Evolutionary conservation across 495 filamentous ascomycete species (phyloP), one percentile per base, ranked within the genome.

Genomic region (Talaromyces proteolyticus): DNA sequence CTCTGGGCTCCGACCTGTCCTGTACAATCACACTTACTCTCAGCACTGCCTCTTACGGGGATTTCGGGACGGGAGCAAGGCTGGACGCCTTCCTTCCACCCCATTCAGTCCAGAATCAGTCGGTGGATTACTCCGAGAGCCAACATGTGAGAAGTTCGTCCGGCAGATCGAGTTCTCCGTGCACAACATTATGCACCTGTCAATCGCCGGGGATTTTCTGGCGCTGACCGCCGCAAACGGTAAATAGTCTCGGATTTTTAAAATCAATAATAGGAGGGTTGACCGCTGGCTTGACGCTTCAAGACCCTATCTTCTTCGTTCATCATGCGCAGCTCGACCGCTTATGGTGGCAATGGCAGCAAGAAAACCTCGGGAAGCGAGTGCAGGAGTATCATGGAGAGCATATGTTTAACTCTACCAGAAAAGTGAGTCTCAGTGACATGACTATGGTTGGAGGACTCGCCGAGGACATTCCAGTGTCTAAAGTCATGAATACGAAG

Each of bases 271-370:
- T 29, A 7, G 16, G 3, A 6, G n/a, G n/a, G n/a, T n/a, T n/a
- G n/a, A n/a, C n/a, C n/a, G n/a, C n/a, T n/a, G n/a, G n/a, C n/a
- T n/a, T n/a, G n/a, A n/a, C n/a, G n/a, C n/a, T n/a, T 16, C 45
- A 7, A 49, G 80, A 85, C 52, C 80, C 78, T 4, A 57, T 77
- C 0, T 82, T 82, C 56, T 78, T 74, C 54, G 68, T 82, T 46
- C 80, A 83, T 55, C 78, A 82, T 53, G 67, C 65, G 4, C 68
- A 78, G 54, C 59, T 84, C 0, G 80, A 82, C 57, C 70, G 78
- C 1, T 25, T 82, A 14, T 85, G 79, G 79, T 73, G 69, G 66
- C 57, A 68, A 16, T 85, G 80, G 80, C 79, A 82, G 58, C 67
- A 75, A 55, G 56, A 68, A 24, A 60, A 73, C 53, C 58, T 55